A percentile compares a stretch with the other conserved stretches of the same genome.
These are phyloP conservation scores for Gynostemma pentaphyllum DNA, from an alignment of 306 rosid species.

Conservation along the genomic window DNA sequence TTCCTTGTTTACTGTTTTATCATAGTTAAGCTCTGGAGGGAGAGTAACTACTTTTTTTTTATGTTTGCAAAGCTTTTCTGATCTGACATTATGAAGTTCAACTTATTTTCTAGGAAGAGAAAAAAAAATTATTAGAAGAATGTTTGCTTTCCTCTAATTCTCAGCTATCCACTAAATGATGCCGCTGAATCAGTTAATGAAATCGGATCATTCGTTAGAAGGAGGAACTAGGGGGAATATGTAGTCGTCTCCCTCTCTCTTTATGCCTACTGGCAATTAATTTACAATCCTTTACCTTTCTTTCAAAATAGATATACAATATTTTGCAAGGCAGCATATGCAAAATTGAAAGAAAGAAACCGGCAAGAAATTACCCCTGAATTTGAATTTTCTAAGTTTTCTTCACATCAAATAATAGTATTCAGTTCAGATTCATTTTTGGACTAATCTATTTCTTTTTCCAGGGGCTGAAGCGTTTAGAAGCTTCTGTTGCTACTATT, in stretches of 20 bases:
- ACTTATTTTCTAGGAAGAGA: too few relatives aligned
- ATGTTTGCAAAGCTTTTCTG: too few relatives aligned
- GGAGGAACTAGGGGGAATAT: conserved; percentile 92
- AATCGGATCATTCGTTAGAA: conserved; percentile 67
- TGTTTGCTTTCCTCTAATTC: conserved; percentile 14
- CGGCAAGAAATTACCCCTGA: conserved; percentile 32
- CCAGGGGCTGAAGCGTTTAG: conserved; percentile 86
- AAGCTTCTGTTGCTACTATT: conserved; percentile 68
- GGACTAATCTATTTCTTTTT: conserved; percentile 23
- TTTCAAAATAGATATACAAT: conserved; percentile 45
- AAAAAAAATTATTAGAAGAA: too few relatives aligned
- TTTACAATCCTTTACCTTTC: conserved; percentile 1
- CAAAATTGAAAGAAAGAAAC: conserved; percentile 48
- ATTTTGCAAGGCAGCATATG: conserved; percentile 68
- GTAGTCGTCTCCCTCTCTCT: conserved; percentile 25
- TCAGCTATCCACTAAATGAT: conserved; percentile 91
- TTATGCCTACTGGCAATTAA: background rate
- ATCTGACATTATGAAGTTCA: too few relatives aligned
- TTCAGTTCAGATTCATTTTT: conserved; percentile 3
- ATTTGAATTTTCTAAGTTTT: conserved; percentile 61
- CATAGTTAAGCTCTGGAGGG: too few relatives aligned
- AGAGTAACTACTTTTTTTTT: too few relatives aligned
- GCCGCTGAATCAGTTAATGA: conserved; percentile 75
- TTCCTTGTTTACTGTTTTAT: too few relatives aligned
- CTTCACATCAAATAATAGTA: conserved; percentile 15